Evolutionary conservation across 495 filamentous ascomycete genomes (phyloP), one percentile per base, ranked within the genome.

Genomic region (Penicillium diatomitis): DNA sequence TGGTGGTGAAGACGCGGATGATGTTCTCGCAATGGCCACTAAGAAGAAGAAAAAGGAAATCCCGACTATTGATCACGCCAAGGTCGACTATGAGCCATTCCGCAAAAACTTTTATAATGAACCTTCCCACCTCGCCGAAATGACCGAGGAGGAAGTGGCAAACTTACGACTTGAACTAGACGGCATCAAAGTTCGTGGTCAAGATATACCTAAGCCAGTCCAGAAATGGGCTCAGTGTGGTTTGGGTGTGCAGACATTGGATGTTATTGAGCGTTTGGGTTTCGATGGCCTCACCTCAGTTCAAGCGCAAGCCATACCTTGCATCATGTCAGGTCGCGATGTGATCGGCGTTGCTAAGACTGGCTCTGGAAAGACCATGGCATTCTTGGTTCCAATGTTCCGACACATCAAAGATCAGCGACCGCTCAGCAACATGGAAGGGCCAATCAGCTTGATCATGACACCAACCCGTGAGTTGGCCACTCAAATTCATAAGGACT

Each of bases 41-140:
- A 96, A 95, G 61, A 87, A 87, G 62, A 98, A 96, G 76, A 97
- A 95, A 74, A 95, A 96, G 64, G 92, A 99, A 52, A 83, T 97
- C 8, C 90, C 91, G 5, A 74, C 73, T 0, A 77, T 95, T 35
- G 81, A 97, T 63, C 94, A 96, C 66, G 69, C 73, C 37, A 96
- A 95, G 63, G 64, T 90, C 46, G 80, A 88, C 33, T 85, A 97
- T 56, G 83, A 89, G 51, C 79, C 83, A 6, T 92, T 97, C 65
- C 76, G 91, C 40, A 96, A 91, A 72, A 83, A 84, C 62, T 97
- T 99, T 68, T 97, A 96, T 73, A 81, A 84, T 9, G 94, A 97
- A 60, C 88, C 94, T 30, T 72, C 76, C 4, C 89, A 99, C 64
- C 67, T 96, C 44, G 76, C 80, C 12, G 80, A 87, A 34, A 86